Evolutionary conservation across 768 basidiomycete genomes (phyloP), one percentile per base, ranked within the genome.

Genomic region (Panus rudis): DNA sequence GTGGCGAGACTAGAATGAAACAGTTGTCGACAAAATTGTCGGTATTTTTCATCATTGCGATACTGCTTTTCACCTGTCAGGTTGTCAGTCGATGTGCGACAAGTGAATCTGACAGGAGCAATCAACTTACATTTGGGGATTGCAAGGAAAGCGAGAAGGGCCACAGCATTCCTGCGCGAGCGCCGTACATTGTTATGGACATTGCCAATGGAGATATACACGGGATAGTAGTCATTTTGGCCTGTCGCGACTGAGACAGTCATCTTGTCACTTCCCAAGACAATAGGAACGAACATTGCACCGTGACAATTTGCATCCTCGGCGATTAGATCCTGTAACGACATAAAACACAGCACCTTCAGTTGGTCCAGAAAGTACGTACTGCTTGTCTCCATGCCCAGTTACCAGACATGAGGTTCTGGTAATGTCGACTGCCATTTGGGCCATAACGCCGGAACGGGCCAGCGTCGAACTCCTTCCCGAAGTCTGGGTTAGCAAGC

Each of bases 401-500:
- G 23, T 49, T 35, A 7, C 33, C 44, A 8, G 44, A 46, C 47
- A 49, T 46, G 14, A 51, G 27, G 23, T 51, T 43, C 21, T 39
- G 11, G 16, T 23, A 50, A 5, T 8, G 24, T 7, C 46, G 46
- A 21, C 42, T 13, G 2, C 33, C 40, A 4, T 41, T 21, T 1
- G 25, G 14, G 34, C 39, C 24, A 28, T 26, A 46, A 23, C 58
- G 47, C 4, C n/a, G 27, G 22, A 44, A 52, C 0, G 57, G 57
- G 0, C 21, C 4, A 7, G 45, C 48, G 43, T 64, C 48, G 7
- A 61, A 43, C 5, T 42, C 45, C 1, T 45, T 38, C 2, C 41
- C 43, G 31, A 59, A 59, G 12, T 58, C 52, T 0, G 50, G 55
- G 40, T 57, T 60, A 4, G 31, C 26, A 1, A 63, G 52, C 45